phyloP scores from a whole-genome alignment of 2,329 filamentous ascomycete genomes.

The Scytalidium sp. region DNA sequence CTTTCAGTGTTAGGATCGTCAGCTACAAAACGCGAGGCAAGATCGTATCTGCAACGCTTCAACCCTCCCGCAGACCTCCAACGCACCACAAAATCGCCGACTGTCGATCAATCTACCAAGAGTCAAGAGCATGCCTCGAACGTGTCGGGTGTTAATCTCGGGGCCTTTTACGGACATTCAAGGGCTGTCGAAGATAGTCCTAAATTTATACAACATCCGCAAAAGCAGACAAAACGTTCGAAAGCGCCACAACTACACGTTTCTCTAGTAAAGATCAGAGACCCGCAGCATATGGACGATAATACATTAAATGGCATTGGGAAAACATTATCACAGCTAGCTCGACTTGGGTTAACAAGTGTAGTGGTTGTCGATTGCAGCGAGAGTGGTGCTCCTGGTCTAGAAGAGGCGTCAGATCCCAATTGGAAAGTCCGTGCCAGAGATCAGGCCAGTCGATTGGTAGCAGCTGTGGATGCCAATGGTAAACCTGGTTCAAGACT shows the following conservation, averaged over 20 bases:
- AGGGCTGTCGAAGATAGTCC: slow-evolving; percentile 56
- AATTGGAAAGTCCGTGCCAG: slow-evolving; percentile 43
- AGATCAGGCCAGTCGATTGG: slow-evolving; percentile 69
- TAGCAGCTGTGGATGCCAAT: slow-evolving; percentile 69
- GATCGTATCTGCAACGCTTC: slow-evolving; percentile 87
- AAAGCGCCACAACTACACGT: slow-evolving; percentile 56
- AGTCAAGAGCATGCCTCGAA: slow-evolving; percentile 22
- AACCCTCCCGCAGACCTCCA: slow-evolving; percentile 39
- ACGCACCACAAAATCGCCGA: slow-evolving; percentile 3
- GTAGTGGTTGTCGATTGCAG: slow-evolving; percentile 78
- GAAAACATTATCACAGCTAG: slow-evolving; percentile 79
- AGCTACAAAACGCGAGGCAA: slow-evolving; percentile 89
- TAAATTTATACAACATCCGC: slow-evolving; percentile 52
- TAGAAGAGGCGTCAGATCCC: slow-evolving; percentile 9
- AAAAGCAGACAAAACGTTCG: slow-evolving; percentile 19
- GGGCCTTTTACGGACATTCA: slow-evolving; percentile 56
- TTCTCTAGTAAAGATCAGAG: slow-evolving; percentile 80
- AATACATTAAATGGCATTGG: slow-evolving; percentile 71
- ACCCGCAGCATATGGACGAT: slow-evolving; percentile 68
- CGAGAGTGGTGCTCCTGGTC: slow-evolving; percentile 26
- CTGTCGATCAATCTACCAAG: neutral
- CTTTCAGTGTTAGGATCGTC: slow-evolving; percentile 84
- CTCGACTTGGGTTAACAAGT: slow-evolving; percentile 75
- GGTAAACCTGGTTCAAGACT: slow-evolving; percentile 66
- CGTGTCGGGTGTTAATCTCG: slow-evolving; percentile 53